Base-by-base conservation (phyloP, 2,329 filamentous ascomycete genomes). In the Neocatenulostroma microsporum region DNA sequence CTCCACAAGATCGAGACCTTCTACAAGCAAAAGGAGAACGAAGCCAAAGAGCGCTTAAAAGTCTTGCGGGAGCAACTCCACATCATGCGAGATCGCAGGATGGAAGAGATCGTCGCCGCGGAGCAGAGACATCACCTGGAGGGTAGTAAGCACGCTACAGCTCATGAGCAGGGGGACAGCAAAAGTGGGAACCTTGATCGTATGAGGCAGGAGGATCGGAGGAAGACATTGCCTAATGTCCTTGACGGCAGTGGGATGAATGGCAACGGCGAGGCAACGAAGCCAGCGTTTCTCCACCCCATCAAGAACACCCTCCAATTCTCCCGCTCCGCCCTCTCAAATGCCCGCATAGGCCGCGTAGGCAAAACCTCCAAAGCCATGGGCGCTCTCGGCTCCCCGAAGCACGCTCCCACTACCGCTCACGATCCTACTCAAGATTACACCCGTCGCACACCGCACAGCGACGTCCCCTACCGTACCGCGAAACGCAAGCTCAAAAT, bases 401-500 rank as follows among this genome's bases (percentile, higher is more conserved):
- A 27, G 31, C 29, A 17, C 40, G 34, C 34, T 6, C 26, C 29
- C 4, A 25, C 24, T 13, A 13, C 29, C 7, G 18, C n/a, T 14
- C 35, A 64, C 17, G 47, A 56, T 14, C 56, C 55, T 7, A 24
- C 26, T 15, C 58, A 61, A 26, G 68, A 71, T 46, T 70, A 70
- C 40, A 49, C 48, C 19, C 56, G 64, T 4, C 58, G 56, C 58
- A 4, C 53, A 58, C 2, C 40, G 54, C 2, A 49, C 58, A 3
- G 76, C 78, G 25, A 82, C 14, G 5, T 95, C 0, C 76, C 88
- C 0, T 94, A 96, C 62, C 76, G 84, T 18, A 80, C 80, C 2
- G 91, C 91, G 1, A 96, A 94, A 63, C 74, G 82, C 42, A 94
- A 95, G 63, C 70, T 98, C 38, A 96, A 96, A 62, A 67, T 85